Evolutionary conservation across 306 rosid species (phyloP).

Genomic region (Erythrophleum fordii): DNA sequence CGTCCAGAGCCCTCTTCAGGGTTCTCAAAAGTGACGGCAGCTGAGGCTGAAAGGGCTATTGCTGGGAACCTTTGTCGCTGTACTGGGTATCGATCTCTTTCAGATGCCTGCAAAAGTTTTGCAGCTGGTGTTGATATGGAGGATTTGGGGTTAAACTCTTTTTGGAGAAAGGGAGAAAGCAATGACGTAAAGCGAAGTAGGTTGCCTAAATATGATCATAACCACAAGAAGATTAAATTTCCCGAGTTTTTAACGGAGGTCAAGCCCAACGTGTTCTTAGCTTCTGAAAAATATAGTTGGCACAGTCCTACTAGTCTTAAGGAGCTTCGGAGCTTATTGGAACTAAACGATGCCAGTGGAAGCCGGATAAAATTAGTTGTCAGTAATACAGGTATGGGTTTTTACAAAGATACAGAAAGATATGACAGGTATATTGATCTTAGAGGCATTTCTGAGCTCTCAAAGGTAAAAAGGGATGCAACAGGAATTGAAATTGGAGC

Average conservation of each 20-base stretch:
- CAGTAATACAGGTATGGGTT: slow-evolving; percentile 47
- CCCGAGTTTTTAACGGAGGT: slow-evolving; percentile 62
- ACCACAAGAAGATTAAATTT: slow-evolving; percentile 46
- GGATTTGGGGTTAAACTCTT: slow-evolving; percentile 85
- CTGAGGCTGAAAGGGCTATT: slow-evolving; percentile 74
- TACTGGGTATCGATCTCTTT: slow-evolving; percentile 87
- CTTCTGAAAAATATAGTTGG: slow-evolving; percentile 59
- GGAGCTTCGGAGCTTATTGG: slow-evolving; percentile 59
- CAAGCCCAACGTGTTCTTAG: slow-evolving; percentile 46
- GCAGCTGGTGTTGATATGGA: slow-evolving; percentile 84
- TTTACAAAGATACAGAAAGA: slow-evolving; percentile 63
- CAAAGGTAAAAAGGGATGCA: slow-evolving; percentile 48
- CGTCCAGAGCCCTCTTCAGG: slow-evolving; percentile 59
- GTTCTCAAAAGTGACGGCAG: slow-evolving; percentile 67
- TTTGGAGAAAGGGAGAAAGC: slow-evolving; percentile 71
- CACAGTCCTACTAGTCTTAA: slow-evolving; percentile 54
- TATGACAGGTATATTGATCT: slow-evolving; percentile 43
- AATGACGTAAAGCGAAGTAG: slow-evolving; percentile 48
- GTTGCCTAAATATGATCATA: slow-evolving; percentile 52
- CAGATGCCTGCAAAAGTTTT: slow-evolving; percentile 91
- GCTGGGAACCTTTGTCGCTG: slow-evolving; percentile 94
- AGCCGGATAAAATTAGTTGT: slow-evolving; percentile 34
- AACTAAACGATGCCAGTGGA: slow-evolving; percentile 24
- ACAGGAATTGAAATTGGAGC: slow-evolving; percentile 79
- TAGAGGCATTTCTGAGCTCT: slow-evolving; percentile 5